Percentiles rank a stretch among this genome's conserved stretches.
Conservation (phyloP, 768 basidiomycete genomes). For the Aureoboletus auriporus region DNA sequence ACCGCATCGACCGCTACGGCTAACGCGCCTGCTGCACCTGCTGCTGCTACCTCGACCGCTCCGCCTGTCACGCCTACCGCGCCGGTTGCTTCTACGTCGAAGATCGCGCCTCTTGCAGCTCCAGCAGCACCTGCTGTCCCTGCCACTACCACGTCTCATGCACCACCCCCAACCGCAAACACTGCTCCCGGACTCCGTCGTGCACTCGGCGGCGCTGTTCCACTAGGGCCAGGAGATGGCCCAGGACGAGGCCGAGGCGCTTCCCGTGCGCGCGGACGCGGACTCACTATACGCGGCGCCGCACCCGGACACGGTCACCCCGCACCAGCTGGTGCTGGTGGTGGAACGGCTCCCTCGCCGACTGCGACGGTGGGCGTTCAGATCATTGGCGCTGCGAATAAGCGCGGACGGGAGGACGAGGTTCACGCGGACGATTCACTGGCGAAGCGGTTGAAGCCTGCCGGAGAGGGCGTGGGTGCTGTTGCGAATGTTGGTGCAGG, state of each 20-base stretch:
- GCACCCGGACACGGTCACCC: conserved; percentile 12
- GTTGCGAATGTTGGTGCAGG: neutral
- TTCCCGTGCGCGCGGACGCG: conserved; percentile 28
- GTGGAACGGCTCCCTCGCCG: conserved; percentile 19
- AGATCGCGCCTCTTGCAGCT: conserved; percentile 2
- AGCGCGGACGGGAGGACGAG: conserved; percentile 60
- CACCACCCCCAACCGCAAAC: conserved; percentile 21
- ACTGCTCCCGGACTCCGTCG: conserved; percentile 7
- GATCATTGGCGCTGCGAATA: conserved; percentile 62
- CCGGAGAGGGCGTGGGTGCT: conserved; percentile 16
- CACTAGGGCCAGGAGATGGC: conserved; percentile 21
- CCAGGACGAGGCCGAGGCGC: conserved; percentile 35
- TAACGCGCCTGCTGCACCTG: conserved; percentile 17
- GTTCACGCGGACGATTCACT: conserved; percentile 50
- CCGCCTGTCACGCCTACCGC: conserved; percentile 26
- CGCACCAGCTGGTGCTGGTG: conserved; percentile 5
- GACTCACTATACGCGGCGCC: conserved; percentile 29
- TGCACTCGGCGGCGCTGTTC: conserved; percentile 26
- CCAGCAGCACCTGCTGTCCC: conserved; percentile 11
- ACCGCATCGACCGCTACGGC: conserved; percentile 6
- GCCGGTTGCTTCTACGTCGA: conserved; percentile 25
- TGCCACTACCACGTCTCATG: neutral
- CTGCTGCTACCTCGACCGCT: conserved; percentile 9
- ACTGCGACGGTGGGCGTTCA: conserved; percentile 42
- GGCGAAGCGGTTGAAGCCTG: conserved; percentile 64